These are phyloP conservation scores for Cynara cardunculus DNA, from an alignment of 129 eudicot species.

Conservation along the genomic window DNA sequence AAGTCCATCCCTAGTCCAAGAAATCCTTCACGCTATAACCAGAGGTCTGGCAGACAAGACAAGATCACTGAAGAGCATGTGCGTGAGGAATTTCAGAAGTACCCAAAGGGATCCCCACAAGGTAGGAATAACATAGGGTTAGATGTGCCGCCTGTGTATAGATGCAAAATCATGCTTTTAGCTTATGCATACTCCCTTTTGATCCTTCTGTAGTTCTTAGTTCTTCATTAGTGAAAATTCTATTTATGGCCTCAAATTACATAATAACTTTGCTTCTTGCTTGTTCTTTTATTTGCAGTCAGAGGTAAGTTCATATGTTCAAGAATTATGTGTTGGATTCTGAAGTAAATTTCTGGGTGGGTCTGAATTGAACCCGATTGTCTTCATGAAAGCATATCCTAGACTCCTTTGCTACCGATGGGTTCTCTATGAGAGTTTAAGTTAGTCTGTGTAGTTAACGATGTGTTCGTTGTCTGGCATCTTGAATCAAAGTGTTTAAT, in stretches of 20 bases:
- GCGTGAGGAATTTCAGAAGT: conserved; percentile 64
- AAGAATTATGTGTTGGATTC: conserved; percentile 74
- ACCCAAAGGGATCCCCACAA: conserved; percentile 62
- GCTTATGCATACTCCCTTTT: not conserved
- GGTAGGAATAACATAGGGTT: conserved; percentile 47
- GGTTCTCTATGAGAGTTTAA: conserved; percentile 37
- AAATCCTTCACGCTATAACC: conserved; percentile 37
- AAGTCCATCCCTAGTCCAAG: conserved; percentile 48
- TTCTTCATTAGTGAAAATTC: not conserved
- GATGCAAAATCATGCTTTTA: conserved; percentile 25
- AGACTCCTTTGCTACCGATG: conserved; percentile 41
- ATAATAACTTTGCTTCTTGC: conserved; percentile 44
- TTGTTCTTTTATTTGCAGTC: conserved; percentile 61
- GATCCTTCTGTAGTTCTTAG: not conserved
- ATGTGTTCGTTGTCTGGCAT: conserved; percentile 37
- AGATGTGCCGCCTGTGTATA: conserved; percentile 10
- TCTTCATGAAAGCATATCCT: conserved; percentile 43
- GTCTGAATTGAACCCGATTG: conserved; percentile 61
- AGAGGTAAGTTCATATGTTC: conserved; percentile 94
- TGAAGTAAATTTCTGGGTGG: conserved; percentile 65
- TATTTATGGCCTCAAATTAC: not conserved
- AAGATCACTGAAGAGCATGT: conserved; percentile 63
- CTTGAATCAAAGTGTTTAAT: conserved; percentile 67
- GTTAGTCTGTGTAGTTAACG: conserved; percentile 55
- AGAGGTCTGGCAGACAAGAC: conserved; percentile 71